Evolutionary conservation across 2,329 filamentous ascomycete species (phyloP), one percentile per base, ranked within the genome.

Genomic region (Rhytidhysteron rufulum): DNA sequence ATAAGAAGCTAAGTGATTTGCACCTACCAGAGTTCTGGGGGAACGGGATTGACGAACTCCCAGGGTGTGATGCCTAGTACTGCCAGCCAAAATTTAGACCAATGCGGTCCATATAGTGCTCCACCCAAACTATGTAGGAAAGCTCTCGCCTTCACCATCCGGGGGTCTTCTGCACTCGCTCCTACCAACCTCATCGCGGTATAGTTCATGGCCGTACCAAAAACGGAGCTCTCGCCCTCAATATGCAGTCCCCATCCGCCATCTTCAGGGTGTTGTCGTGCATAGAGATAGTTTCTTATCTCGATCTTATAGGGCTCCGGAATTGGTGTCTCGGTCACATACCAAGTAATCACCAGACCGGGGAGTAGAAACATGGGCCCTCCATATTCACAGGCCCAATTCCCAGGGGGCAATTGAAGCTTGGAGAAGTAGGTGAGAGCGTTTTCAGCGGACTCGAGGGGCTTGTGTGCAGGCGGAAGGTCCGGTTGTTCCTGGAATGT

Each of bases 231-330:
- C 53, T 95, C 86, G 15, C 83, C 93, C 65, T 98, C 93, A 40
- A 95, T 94, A 54, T 98, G 93, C 27, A 98, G 70, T 0, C 93
- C 93, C 93, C 93, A 98, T 5, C 93, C 93, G n/a, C 93, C 91
- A 64, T 97, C 88, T 35, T 86, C 79, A 0, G 86, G 84, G 51
- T 95, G 74, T 36, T 91, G 88, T 39, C 89, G 82, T 4, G 88
- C 86, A 57, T 88, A 86, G 1, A 98, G 74, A 66, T 98, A 98
- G 53, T 91, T 88, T 61, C 85, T 91, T 59, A 98, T 94, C 65
- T 95, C 93, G 32, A 82, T 88, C 17, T 84, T 83, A 62, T 89
- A 84, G 43, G 86, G 80, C 45, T 81, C 79, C 1, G 89, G 83
- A 42, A 98, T 87, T 4, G 86, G 85, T 38, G 88, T 95, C 60